Percentiles rank a stretch among this genome's conserved stretches.
These are phyloP conservation scores for Apiospora hydei DNA, from an alignment of 2,329 filamentous ascomycete species.

Conservation along the genomic window DNA sequence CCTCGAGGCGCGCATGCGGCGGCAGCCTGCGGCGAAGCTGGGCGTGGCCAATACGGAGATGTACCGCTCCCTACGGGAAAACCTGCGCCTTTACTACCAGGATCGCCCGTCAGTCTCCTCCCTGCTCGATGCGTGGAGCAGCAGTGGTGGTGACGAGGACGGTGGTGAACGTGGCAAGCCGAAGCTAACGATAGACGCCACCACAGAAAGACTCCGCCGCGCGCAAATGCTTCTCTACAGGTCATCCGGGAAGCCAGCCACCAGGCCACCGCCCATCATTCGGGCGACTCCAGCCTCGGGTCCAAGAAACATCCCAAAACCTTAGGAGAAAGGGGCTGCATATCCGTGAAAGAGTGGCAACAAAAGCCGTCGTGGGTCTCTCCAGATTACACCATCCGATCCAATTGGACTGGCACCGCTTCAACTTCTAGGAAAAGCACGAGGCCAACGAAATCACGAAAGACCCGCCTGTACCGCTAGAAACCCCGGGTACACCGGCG, in stretches of 20 bases:
- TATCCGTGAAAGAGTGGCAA: background rate
- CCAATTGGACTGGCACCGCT: background rate
- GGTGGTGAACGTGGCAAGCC: background rate
- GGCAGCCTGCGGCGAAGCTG: background rate
- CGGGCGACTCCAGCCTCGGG: background rate
- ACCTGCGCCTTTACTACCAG: background rate
- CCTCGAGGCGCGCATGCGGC: background rate
- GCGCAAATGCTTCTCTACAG: background rate
- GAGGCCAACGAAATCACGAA: background rate
- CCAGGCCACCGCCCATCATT: background rate
- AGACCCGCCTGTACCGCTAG: background rate
- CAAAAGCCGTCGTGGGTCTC: background rate
- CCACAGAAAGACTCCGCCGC: background rate
- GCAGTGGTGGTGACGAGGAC: background rate
- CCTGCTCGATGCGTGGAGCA: slow-evolving; percentile 13
- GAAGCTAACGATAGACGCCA: background rate
- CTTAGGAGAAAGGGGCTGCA: background rate
- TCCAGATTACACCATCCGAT: background rate
- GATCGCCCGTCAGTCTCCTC: slow-evolving; percentile 16
- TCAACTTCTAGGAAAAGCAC: background rate
- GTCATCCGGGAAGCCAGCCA: background rate
- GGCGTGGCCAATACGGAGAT: background rate
- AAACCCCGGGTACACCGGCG: background rate
- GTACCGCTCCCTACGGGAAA: background rate
- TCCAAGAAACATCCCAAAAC: background rate